Base-by-base conservation (phyloP, 805 yeast genomes). In the Saccharomycopsis amapae region DNA sequence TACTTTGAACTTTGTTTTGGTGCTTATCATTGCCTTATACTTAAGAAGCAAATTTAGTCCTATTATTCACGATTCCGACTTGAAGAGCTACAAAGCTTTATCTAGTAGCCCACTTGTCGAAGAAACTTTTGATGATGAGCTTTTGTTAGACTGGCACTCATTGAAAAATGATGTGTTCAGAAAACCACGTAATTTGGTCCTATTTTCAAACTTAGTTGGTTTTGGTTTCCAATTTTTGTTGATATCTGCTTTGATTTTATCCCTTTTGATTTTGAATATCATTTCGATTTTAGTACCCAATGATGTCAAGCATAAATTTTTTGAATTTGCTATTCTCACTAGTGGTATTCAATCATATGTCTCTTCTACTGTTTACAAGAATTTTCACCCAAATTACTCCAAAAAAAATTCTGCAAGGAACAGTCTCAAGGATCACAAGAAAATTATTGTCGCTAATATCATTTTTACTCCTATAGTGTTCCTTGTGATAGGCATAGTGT, bases 391-490 rank as follows among this genome's bases (percentile, higher is more conserved):
- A 15, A 15, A 28, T 13, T 13, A 12, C 9, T 18, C 38, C 13
- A 22, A 12, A 4, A 33, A 34, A n/a, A 19, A 15, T 10, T 17
- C 13, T n/a, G 22, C 33, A 5, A 30, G 26, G 28, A 24, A n/a
- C 19, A 12, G 42, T 25, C 6, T 41, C 28, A 10, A 26, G 2
- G 23, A 37, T 12, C 42, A 44, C 40, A 42, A 44, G 15, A n/a
- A 13, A 13, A 20, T 47, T 12, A 20, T 47, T 10, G 17, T 40
- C 0, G 33, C 56, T 20, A 55, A 60, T 44, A 48, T 56, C 12
- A 37, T 56, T 2, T 46, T 52, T 1, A 41, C 59, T 2, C 64
- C 64, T 25, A 1, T 45, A 1, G 13, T 45, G 1, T 26, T 55
- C n/a, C 44, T 40, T 17, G 33, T 46, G 23, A 23, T 55, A 5